A percentile compares a stretch with the other conserved stretches of the same genome.
These are phyloP conservation scores for Naganishia randhawae DNA, from an alignment of 768 basidiomycete genomes.

Conservation along the genomic window DNA sequence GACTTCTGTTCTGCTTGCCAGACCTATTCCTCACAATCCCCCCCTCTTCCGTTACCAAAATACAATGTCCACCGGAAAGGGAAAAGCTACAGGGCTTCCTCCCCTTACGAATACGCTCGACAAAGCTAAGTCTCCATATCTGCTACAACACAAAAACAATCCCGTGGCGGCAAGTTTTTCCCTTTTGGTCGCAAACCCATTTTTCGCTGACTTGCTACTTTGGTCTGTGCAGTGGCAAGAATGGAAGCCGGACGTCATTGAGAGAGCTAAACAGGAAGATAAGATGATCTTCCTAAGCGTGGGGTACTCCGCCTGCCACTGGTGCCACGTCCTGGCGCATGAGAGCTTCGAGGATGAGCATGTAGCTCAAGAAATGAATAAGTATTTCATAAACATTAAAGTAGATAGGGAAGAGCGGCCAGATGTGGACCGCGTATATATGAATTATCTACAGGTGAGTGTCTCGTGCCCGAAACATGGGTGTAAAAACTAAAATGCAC, in stretches of 20 bases:
- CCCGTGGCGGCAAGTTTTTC: slow-evolving; percentile 39
- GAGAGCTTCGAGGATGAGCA: slow-evolving; percentile 53
- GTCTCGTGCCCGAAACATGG: neutral
- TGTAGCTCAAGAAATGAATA: slow-evolving; percentile 53
- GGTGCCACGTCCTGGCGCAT: slow-evolving; percentile 46
- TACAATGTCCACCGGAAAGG: slow-evolving; percentile 28
- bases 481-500: neutral
- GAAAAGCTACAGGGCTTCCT: slow-evolving; percentile 13
- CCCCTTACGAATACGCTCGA: slow-evolving; percentile 37
- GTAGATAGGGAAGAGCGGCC: slow-evolving; percentile 54
- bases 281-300: slow-evolving; percentile 53
- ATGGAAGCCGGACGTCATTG: slow-evolving; percentile 40
- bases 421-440: slow-evolving; percentile 55
- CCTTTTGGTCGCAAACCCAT: neutral
- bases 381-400: slow-evolving; percentile 52
- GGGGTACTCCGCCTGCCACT: slow-evolving; percentile 55
- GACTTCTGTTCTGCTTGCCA: neutral
- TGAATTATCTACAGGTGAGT: slow-evolving; percentile 52
- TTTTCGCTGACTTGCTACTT: neutral
- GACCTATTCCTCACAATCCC: neutral
- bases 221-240: slow-evolving; percentile 41
- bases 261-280: slow-evolving; percentile 35
- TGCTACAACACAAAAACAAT: slow-evolving; percentile 44
- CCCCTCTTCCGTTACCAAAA: neutral
- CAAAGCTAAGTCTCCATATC: slow-evolving; percentile 42